Evolutionary conservation across 345 rosid species (phyloP), one percentile per base, ranked within the genome.

Genomic region (Salix caprea): DNA sequence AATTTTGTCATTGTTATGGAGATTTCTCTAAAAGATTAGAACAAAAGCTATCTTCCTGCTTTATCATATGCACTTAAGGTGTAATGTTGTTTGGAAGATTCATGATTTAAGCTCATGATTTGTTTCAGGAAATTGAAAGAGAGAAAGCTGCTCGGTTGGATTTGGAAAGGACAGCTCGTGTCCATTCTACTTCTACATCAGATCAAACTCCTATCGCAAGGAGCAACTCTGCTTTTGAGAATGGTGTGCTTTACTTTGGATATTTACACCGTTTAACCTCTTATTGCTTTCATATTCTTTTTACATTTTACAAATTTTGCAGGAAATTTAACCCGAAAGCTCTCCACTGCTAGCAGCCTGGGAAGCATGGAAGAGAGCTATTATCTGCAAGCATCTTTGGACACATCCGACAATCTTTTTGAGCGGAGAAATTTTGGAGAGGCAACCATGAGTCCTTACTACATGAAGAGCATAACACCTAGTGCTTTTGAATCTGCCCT

Each of bases 301-400:
- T 72, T 42, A 69, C 13, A 36, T 70, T 39, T 75, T 72, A 52
- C 66, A 9, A 34, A 77, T 65, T 60, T 32, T 84, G 78, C 89
- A 92, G 99, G 96, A 82, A 84, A 76, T 86, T 83, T 89, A 88
- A 81, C 78, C 60, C 88, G 97, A 62, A 96, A 86, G 78, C 92
- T 90, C 75, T 94, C 98, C 75, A 96, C 83, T 69, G 88, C 97
- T 62, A 87, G 92, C 84, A 96, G 99, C 85, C 82, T 93, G 60
- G 94, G 96, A 70, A 91, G 97, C 89, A 85, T 92, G 90, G 99
- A 96, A 90, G 99, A 94, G 85, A 90, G 99, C 83, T 89, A 92
- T 85, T 96, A 83, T 83, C 93, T 96, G 73, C 98, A 94, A 84
- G 93, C 98, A 69, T 92, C 99, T 67, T 86, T 96, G 80, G 98